These are phyloP conservation scores for Atalantia buxifolia DNA, from an alignment of 345 rosid genomes.

Conservation along the genomic window DNA sequence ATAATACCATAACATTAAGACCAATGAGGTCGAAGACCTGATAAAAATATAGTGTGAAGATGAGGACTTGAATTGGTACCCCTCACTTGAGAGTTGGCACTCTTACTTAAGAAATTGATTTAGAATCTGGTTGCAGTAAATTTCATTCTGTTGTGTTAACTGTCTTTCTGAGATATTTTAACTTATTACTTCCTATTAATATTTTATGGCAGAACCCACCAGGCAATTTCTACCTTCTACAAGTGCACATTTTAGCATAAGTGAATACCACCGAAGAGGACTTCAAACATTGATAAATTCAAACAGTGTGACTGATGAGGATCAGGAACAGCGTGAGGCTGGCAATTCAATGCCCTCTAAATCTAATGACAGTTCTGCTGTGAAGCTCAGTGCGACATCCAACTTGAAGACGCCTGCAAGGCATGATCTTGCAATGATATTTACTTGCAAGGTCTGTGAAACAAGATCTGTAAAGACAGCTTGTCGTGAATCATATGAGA, in stretches of 20 bases:
- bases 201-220: constrained; percentile 25
- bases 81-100: not conserved
- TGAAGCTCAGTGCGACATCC: constrained; percentile 39
- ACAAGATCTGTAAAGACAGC: constrained; percentile 76
- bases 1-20: too few species aligned
- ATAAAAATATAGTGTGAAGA: not conserved
- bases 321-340: constrained; percentile 18
- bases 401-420: constrained; percentile 60
- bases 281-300: constrained; percentile 36
- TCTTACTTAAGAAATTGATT: too few species aligned
- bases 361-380: constrained; percentile 21
- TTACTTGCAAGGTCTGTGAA: constrained; percentile 85
- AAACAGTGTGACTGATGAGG: constrained; percentile 18
- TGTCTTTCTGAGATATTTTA: not conserved
- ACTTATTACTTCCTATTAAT: not conserved
- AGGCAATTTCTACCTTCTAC: constrained; percentile 27
- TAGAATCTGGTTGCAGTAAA: not conserved
- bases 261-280: constrained; percentile 28
- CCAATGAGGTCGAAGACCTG: too few species aligned
- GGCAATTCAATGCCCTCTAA: constrained; percentile 19
- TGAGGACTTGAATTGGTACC: not conserved
- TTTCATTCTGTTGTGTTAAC: not conserved
- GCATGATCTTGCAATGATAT: constrained; percentile 87
- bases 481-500: constrained; percentile 73
- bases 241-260: constrained; percentile 37